Evolutionary conservation across 2,329 filamentous ascomycete species (phyloP).

Genomic region (Trichothecium roseum): DNA sequence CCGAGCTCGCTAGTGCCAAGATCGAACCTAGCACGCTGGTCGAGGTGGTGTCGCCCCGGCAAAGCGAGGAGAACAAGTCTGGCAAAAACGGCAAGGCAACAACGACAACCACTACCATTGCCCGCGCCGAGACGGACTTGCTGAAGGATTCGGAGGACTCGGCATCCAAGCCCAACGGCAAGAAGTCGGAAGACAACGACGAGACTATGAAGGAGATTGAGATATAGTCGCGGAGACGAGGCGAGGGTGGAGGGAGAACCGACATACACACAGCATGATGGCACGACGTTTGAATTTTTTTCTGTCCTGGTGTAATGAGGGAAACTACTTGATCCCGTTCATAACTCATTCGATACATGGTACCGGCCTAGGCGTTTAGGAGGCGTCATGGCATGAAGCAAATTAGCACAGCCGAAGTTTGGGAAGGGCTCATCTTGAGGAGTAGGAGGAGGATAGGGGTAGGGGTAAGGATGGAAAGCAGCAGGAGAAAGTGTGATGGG

Average conservation of each 20-base stretch:
- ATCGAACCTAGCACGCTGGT: slow-evolving; percentile 40
- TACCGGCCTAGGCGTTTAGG: too few relatives aligned
- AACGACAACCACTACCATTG: slow-evolving; percentile 12
- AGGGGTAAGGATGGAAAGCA: too few relatives aligned
- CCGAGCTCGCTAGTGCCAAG: slow-evolving; percentile 24
- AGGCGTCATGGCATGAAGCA: too few relatives aligned
- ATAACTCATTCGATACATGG: too few relatives aligned
- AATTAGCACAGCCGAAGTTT: too few relatives aligned
- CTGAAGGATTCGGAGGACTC: slow-evolving; percentile 27
- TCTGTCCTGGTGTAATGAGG: not conserved
- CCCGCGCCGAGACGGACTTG: slow-evolving; percentile 22
- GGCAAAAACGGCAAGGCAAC: not conserved
- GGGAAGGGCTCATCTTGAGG: too few relatives aligned
- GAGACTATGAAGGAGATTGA: slow-evolving; percentile 53
- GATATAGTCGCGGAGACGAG: slow-evolving; percentile 27
- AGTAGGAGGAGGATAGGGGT: too few relatives aligned
- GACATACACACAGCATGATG: slow-evolving; percentile 4
- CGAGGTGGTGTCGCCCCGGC: slow-evolving; percentile 43
- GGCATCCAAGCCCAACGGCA: slow-evolving; percentile 31
- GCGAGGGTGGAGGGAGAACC: not conserved
- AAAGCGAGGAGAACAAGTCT: slow-evolving; percentile 26
- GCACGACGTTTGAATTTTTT: slow-evolving; percentile 5
- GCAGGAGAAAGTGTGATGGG: too few relatives aligned
- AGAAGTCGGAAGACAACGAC: slow-evolving; percentile 31
- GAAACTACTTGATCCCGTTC: not conserved